Percentiles rank a stretch among this genome's conserved stretches.
Conservation (phyloP, 164 flowering plant genomes). For the Chloranthus sessilifolius region DNA sequence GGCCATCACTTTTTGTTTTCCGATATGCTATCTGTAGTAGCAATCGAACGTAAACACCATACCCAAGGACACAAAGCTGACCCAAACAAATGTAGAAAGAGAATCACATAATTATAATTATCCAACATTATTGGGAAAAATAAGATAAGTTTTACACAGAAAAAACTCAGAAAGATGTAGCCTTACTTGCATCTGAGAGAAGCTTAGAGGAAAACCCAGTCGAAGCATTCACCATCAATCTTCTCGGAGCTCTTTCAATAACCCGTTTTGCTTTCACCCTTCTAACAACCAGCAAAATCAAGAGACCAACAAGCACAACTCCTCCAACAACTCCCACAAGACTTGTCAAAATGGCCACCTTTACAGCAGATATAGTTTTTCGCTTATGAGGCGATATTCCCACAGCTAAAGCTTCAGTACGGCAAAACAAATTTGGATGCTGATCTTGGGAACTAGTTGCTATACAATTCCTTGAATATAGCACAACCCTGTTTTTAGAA, state of each 20-base stretch:
- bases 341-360: constrained; percentile 38
- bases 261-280: constrained; percentile 26
- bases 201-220: constrained; percentile 68
- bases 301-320: constrained; percentile 29
- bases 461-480: constrained; percentile 65
- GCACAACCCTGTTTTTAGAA: constrained; percentile 33
- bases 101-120: too few relatives aligned
- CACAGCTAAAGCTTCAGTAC: constrained; percentile 90
- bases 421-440: constrained; percentile 59
- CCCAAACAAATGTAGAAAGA: too few relatives aligned
- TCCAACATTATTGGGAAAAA: too few relatives aligned
- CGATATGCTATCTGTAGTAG: too few relatives aligned
- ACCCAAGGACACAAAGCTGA: too few relatives aligned
- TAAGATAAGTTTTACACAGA: too few relatives aligned
- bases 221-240: constrained; percentile 42
- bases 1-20: too few relatives aligned
- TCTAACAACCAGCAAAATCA: constrained; percentile 33
- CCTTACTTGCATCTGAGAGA: constrained; percentile 83
- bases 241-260: constrained; percentile 29
- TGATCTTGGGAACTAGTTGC: constrained; percentile 39
- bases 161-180: constrained; percentile 9
- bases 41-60: too few relatives aligned
- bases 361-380: constrained; percentile 32
- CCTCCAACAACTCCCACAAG: constrained; percentile 52
- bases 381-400: constrained; percentile 48